Conservation (phyloP, 768 basidiomycete species). For the Xerocomellus amylosporus region DNA sequence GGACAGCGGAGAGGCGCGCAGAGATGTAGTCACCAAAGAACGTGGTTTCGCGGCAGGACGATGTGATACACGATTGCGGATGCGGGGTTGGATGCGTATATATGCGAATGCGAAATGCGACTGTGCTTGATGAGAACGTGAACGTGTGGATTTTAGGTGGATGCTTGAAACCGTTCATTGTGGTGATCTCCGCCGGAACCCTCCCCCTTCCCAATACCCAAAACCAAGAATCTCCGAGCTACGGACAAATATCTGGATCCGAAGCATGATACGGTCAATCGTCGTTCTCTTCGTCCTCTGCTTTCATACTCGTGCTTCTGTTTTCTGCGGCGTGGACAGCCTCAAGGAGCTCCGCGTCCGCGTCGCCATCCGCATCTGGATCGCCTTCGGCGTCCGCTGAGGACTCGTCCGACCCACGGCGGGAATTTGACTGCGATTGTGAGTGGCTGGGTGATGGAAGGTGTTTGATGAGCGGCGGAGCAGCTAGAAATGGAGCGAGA, state of each 20-base stretch:
- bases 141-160: neutral
- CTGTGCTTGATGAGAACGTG: constrained; percentile 1
- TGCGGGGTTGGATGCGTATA: constrained; percentile 1
- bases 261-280: constrained; percentile 7
- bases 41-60: neutral
- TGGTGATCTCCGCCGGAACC: neutral
- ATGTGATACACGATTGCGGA: constrained; percentile 2
- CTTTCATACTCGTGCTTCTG: constrained; percentile 34
- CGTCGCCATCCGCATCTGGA: constrained; percentile 39
- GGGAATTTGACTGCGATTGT: constrained; percentile 23
- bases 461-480: constrained; percentile 21
- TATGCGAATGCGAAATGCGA: constrained; percentile 10
- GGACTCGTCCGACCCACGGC: constrained; percentile 28
- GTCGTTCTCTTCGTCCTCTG: constrained; percentile 26
- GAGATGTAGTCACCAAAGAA: neutral
- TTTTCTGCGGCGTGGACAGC: constrained; percentile 51
- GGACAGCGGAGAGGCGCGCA: constrained; percentile 14
- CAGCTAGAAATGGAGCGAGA: constrained; percentile 9
- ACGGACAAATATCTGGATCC: neutral
- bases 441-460: constrained; percentile 27
- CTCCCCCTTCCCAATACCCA: constrained; percentile 17
- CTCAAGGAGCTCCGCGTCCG: constrained; percentile 49
- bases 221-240: constrained; percentile 5
- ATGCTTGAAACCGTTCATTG: constrained; percentile 7
- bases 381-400: constrained; percentile 32